Conservation (phyloP, 139 green algal genomes). For the Monoraphidium neglectum region DNA sequence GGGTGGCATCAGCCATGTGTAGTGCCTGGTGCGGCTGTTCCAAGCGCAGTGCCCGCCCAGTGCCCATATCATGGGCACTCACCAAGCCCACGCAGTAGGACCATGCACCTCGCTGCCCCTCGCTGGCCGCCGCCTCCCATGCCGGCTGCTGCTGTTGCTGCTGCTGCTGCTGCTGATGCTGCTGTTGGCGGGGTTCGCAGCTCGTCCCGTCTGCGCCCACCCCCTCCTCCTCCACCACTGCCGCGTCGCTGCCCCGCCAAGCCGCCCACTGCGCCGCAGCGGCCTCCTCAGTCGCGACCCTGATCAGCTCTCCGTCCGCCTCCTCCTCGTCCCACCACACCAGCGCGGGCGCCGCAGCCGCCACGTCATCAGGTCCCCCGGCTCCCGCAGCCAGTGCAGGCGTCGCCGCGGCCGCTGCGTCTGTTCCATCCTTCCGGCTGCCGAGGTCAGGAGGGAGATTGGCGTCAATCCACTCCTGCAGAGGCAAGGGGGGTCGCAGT, state of each 20-base stretch:
- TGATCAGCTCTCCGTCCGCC: constrained; percentile 32
- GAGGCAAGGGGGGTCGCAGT: too few relatives aligned
- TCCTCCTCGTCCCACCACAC: constrained; percentile 46
- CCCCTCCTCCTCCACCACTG: background rate
- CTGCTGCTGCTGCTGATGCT: constrained; percentile 16
- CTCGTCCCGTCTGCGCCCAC: background rate
- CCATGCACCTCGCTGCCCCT: constrained; percentile 31
- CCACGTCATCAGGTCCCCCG: background rate
- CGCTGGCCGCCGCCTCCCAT: background rate
- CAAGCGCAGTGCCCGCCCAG: too few relatives aligned
- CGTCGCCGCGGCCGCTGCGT: background rate
- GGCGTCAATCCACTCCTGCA: constrained; percentile 48
- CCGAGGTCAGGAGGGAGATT: constrained; percentile 40
- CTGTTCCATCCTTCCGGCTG: background rate
- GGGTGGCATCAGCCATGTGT: too few relatives aligned
- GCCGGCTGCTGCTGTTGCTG: constrained; percentile 1
- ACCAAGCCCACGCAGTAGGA: constrained; percentile 54
- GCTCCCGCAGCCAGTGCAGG: background rate
- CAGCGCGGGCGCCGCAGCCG: background rate
- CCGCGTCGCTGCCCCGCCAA: constrained; percentile 4
- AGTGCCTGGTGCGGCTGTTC: too few relatives aligned
- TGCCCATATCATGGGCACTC: too few relatives aligned
- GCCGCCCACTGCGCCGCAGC: constrained; percentile 25
- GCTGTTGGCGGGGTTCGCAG: background rate
- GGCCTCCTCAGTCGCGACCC: constrained; percentile 36